Evolutionary conservation across 257 asterid genomes (phyloP).

Genomic region (Solanum pinnatisectum): DNA sequence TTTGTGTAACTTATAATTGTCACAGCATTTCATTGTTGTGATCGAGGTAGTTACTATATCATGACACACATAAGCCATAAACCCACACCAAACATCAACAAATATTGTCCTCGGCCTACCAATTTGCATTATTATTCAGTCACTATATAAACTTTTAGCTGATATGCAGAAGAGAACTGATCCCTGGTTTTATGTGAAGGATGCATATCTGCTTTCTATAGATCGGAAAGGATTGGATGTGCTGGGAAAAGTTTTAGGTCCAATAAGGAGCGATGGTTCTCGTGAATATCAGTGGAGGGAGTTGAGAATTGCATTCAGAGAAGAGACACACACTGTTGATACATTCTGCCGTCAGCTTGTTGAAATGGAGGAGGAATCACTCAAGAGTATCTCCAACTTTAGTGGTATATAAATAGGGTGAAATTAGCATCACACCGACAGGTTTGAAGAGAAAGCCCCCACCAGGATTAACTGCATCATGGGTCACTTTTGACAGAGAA

Average conservation of each 20-base stretch:
- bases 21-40: background rate
- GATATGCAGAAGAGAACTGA: background rate
- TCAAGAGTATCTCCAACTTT: conserved; percentile 40
- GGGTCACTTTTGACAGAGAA: background rate
- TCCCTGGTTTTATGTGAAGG: conserved; percentile 33
- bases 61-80: background rate
- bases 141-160: background rate
- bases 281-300: conserved; percentile 74
- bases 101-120: background rate
- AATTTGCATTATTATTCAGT: background rate
- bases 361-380: conserved; percentile 84
- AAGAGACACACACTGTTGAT: conserved; percentile 50
- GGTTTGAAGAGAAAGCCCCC: background rate
- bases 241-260: conserved; percentile 58
- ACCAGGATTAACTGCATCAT: background rate
- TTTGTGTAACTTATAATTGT: background rate
- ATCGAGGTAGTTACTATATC: background rate
- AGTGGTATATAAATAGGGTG: conserved; percentile 42
- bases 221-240: conserved; percentile 81
- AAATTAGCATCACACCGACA: background rate
- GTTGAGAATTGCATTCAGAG: conserved; percentile 46
- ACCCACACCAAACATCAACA: background rate
- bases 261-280: conserved; percentile 42
- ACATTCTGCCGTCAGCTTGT: conserved; percentile 55
- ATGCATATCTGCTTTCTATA: conserved; percentile 60